phyloP scores from a whole-genome alignment of 192 early-diverging fungal genomes.

The Geosiphon pyriformis region DNA sequence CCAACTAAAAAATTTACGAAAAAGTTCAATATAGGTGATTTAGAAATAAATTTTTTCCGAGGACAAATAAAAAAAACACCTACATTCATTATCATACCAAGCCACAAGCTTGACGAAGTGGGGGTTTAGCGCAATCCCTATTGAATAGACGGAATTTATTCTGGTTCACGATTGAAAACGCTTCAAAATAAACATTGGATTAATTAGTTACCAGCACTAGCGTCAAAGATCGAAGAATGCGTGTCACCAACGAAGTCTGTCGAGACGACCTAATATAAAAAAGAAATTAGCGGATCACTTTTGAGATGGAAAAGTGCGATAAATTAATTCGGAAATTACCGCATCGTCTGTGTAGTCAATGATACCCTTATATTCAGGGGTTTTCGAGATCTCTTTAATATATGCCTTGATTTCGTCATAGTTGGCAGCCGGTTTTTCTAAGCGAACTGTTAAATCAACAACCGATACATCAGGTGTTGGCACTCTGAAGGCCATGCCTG shows the following conservation, averaged over 20 bases:
- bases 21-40: not conserved
- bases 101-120: slow-evolving; percentile 95
- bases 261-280: slow-evolving; percentile 65
- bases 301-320: not conserved
- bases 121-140: slow-evolving; percentile 77
- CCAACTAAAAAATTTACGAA: slow-evolving; percentile 63
- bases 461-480: slow-evolving; percentile 90
- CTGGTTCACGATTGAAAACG: not conserved
- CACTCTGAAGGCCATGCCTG: slow-evolving; percentile 99
- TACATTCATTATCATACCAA: slow-evolving; percentile 73
- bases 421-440: slow-evolving; percentile 82
- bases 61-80: slow-evolving; percentile 1
- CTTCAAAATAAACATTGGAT: not conserved
- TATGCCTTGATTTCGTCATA: slow-evolving; percentile 86
- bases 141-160: too few relatives aligned
- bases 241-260: slow-evolving; percentile 90
- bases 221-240: slow-evolving; percentile 91
- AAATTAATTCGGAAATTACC: slow-evolving; percentile 21
- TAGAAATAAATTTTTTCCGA: not conserved
- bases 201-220: slow-evolving; percentile 69
- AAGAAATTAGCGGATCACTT: not conserved
- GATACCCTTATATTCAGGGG: slow-evolving; percentile 78
- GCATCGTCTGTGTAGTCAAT: slow-evolving; percentile 91
- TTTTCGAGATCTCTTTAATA: slow-evolving; percentile 81
- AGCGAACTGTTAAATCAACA: slow-evolving; percentile 92